These are phyloP conservation scores for Adansonia rubrostipa DNA, from an alignment of 441 rosid genomes.

Conservation along the genomic window DNA sequence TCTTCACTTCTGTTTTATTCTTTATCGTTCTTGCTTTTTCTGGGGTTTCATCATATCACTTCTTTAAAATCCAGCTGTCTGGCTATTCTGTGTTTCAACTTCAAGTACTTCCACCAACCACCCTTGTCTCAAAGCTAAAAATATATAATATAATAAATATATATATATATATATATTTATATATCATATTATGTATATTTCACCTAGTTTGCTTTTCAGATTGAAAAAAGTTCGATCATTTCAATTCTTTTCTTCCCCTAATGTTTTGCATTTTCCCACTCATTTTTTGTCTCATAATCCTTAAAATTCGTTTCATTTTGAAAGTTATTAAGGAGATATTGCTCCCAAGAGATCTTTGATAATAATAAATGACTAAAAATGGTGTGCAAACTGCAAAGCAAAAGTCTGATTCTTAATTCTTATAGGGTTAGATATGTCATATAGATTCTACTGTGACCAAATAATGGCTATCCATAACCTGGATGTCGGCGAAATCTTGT, in stretches of 20 bases:
- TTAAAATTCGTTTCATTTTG: not conserved
- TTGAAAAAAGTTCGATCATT: not conserved
- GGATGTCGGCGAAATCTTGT: not conserved
- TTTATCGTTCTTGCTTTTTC: conserved; percentile 41
- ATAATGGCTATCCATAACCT: not conserved
- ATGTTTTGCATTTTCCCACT: not conserved
- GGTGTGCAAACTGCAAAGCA: not conserved
- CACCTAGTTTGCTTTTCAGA: not conserved
- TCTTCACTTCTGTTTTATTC: conserved; percentile 37
- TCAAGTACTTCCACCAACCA: not conserved
- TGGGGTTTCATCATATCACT: conserved; percentile 2
- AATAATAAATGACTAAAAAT: not conserved
- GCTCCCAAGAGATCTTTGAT: not conserved
- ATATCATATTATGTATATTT: not conserved
- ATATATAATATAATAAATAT: too few relatives aligned
- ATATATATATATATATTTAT: too few relatives aligned
- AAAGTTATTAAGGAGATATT: not conserved
- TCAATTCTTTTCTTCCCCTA: not conserved
- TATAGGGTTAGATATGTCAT: not conserved
- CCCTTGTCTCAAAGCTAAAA: not conserved
- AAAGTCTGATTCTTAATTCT: not conserved
- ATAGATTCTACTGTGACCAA: not conserved
- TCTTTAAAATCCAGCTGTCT: conserved; percentile 10
- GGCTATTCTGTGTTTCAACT: conserved; percentile 2
- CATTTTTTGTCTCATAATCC: not conserved